Evolutionary conservation across 2,329 filamentous ascomycete species (phyloP).

Genomic region (Trichoderma citrinoviride): DNA sequence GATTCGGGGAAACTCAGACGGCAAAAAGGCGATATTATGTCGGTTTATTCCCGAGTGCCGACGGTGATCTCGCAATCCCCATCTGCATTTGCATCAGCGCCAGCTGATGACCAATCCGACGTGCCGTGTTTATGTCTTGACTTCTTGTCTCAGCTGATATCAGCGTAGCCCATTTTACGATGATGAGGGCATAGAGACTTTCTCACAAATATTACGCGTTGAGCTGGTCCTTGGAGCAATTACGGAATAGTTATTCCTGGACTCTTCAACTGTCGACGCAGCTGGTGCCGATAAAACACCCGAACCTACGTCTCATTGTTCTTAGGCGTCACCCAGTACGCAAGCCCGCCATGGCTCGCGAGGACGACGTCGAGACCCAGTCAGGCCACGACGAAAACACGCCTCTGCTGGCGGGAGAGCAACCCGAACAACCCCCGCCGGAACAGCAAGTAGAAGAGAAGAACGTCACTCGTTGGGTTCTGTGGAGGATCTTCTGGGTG

Average conservation of each 20-base stretch:
- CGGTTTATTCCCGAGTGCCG: not conserved
- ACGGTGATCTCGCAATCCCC: slow-evolving; percentile 7
- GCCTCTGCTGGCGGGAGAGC: slow-evolving; percentile 1
- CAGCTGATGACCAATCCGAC: slow-evolving; percentile 13
- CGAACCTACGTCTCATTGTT: too few relatives aligned
- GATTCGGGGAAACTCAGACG: too few relatives aligned
- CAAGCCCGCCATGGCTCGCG: not conserved
- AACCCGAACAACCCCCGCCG: not conserved
- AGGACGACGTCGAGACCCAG: slow-evolving; percentile 14
- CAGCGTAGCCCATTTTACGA: not conserved
- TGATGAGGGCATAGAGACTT: not conserved
- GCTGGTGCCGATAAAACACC: too few relatives aligned
- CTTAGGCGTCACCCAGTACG: not conserved
- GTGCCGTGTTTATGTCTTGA: not conserved
- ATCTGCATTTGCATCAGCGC: slow-evolving; percentile 6
- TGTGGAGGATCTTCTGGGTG: slow-evolving; percentile 32
- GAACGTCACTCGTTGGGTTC: not conserved
- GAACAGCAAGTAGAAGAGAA: not conserved
- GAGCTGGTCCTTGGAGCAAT: too few relatives aligned
- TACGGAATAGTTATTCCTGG: too few relatives aligned
- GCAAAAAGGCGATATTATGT: too few relatives aligned
- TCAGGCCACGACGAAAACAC: not conserved
- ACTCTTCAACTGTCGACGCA: too few relatives aligned
- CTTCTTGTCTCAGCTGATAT: not conserved
- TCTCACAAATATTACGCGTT: not conserved